phyloP scores from a whole-genome alignment of 345 rosid species.

The Sonneratia caseolaris region DNA sequence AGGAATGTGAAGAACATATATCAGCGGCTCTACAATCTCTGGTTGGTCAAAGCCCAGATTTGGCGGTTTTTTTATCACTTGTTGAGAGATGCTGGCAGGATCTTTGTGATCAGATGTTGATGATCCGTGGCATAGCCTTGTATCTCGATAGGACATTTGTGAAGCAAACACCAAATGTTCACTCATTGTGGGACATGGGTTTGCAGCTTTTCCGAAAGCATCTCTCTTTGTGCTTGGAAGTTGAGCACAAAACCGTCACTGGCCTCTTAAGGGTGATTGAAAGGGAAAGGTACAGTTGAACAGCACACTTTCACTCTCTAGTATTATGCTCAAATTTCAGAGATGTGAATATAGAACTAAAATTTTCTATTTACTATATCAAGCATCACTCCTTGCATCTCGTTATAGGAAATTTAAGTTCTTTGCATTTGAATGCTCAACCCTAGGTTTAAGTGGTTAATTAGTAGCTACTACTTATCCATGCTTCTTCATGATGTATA shows the following conservation, averaged over 20 bases:
- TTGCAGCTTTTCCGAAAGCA: conserved; percentile 87
- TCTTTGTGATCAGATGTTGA: conserved; percentile 85
- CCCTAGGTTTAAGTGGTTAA: neutral
- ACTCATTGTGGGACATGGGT: conserved; percentile 97
- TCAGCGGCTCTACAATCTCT: conserved; percentile 63
- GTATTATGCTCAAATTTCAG: neutral
- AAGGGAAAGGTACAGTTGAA: conserved; percentile 63
- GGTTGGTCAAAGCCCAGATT: conserved; percentile 91
- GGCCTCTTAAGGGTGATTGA: conserved; percentile 91
- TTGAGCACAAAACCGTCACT: conserved; percentile 90
- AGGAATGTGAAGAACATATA: conserved; percentile 76
- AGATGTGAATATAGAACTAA: neutral
- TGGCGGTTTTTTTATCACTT: conserved; percentile 79
- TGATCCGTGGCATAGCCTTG: conserved; percentile 96
- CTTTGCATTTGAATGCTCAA: neutral
- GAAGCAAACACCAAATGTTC: conserved; percentile 72
- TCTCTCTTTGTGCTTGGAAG: conserved; percentile 73
- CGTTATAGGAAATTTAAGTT: neutral
- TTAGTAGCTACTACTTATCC: neutral
- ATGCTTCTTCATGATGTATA: neutral
- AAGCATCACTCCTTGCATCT: neutral
- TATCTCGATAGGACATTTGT: conserved; percentile 83
- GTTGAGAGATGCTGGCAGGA: conserved; percentile 98
- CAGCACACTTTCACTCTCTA: neutral
- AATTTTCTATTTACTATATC: neutral